Percentiles rank a stretch among this genome's conserved stretches.
Conservation (phyloP, 2,329 filamentous ascomycete species). For the Scedosporium dehoogii region DNA sequence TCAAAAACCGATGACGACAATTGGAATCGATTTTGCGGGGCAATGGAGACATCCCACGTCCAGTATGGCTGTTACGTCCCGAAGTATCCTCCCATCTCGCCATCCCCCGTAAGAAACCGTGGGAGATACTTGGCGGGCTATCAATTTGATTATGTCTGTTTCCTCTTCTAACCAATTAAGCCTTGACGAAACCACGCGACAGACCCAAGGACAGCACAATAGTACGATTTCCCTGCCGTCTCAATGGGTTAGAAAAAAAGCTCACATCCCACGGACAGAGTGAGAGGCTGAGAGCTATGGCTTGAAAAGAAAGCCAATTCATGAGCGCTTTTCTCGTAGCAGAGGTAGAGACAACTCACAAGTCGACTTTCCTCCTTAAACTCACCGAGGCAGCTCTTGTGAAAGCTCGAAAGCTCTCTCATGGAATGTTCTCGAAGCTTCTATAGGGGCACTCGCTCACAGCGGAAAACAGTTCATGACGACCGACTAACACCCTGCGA, state of each 20-base stretch:
- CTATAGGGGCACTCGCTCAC: not conserved
- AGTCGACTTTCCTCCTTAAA: not conserved
- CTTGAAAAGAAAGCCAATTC: too few relatives aligned
- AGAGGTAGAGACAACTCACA: not conserved
- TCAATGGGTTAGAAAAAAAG: not conserved
- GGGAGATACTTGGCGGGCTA: not conserved
- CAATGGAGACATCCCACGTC: too few relatives aligned
- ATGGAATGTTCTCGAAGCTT: slow-evolving; percentile 4
- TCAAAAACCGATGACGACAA: too few relatives aligned
- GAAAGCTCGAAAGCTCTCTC: not conserved
- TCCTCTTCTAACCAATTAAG: not conserved
- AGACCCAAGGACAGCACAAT: not conserved
- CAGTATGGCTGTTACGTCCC: too few relatives aligned
- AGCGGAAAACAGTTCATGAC: not conserved
- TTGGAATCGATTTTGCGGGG: too few relatives aligned
- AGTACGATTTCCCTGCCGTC: not conserved
- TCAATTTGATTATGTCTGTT: not conserved
- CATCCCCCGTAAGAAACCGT: too few relatives aligned
- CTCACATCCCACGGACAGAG: not conserved
- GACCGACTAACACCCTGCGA: not conserved
- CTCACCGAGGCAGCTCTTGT: not conserved
- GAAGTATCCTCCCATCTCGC: too few relatives aligned
- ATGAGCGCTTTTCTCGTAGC: not conserved
- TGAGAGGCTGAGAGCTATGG: too few relatives aligned
- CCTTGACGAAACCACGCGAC: not conserved